A percentile compares a stretch with the other conserved stretches of the same genome.
phyloP scores from a whole-genome alignment of 2,329 filamentous ascomycete genomes.

The Diaporthe citriasiana region DNA sequence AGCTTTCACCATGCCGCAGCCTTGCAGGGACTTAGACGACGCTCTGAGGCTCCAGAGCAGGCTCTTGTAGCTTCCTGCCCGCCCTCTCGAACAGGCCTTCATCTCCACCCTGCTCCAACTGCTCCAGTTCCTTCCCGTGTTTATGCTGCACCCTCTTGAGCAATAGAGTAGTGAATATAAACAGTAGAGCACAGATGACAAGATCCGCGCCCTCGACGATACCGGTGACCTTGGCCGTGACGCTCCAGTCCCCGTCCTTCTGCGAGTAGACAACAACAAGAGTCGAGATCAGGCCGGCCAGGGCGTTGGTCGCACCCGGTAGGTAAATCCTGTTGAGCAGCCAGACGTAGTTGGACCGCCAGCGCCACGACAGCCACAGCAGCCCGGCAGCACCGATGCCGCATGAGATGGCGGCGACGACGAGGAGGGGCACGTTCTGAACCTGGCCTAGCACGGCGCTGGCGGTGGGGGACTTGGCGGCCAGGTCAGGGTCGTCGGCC shows the following conservation, averaged over 20 bases:
- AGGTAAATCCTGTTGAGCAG: constrained; percentile 65
- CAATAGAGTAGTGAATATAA: constrained; percentile 32
- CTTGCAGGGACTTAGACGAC: constrained; percentile 1
- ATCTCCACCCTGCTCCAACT: constrained; percentile 25
- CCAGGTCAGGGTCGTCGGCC: constrained; percentile 18
- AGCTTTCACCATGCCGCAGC: not conserved
- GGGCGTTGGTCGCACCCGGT: constrained; percentile 60
- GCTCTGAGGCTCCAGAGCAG: constrained; percentile 33
- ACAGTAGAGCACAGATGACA: constrained; percentile 24
- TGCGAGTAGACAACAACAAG: constrained; percentile 65
- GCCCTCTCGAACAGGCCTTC: constrained; percentile 28
- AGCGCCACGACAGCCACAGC: constrained; percentile 57
- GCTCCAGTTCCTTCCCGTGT: constrained; percentile 29
- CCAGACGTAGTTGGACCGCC: constrained; percentile 67
- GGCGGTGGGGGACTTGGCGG: constrained; percentile 14
- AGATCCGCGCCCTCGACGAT: constrained; percentile 45
- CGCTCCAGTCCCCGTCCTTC: constrained; percentile 59
- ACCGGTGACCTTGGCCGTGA: constrained; percentile 36
- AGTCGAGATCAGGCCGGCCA: constrained; percentile 64
- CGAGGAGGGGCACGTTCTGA: constrained; percentile 54
- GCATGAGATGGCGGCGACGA: constrained; percentile 61
- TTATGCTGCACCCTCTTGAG: constrained; percentile 37
- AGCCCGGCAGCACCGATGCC: constrained; percentile 57
- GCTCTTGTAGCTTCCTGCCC: constrained; percentile 24
- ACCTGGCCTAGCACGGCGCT: not conserved